Evolutionary conservation across 306 rosid species (phyloP).

Genomic region (Prosopis cineraria): DNA sequence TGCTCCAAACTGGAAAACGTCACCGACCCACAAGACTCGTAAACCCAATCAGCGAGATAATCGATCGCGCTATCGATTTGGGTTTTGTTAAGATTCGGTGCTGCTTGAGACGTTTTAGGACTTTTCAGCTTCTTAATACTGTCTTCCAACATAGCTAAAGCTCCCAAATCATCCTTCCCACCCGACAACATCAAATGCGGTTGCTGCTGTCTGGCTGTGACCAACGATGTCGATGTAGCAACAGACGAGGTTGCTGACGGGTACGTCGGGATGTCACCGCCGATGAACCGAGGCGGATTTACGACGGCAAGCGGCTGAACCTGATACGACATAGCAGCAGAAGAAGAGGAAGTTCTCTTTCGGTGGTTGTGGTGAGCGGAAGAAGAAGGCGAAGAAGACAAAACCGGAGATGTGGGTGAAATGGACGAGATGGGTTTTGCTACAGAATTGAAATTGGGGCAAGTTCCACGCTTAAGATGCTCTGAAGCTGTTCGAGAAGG

Average conservation of each 20-base stretch:
- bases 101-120: conserved; percentile 81
- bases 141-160: conserved; percentile 91
- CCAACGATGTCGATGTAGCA: conserved; percentile 13
- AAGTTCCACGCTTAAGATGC: conserved; percentile 92
- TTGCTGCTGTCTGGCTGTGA: conserved; percentile 39
- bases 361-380: conserved; percentile 52
- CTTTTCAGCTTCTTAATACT: conserved; percentile 96
- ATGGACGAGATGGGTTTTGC: conserved; percentile 77
- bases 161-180: conserved; percentile 88
- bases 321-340: conserved; percentile 44
- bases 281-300: conserved; percentile 51
- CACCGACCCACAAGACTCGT: conserved; percentile 80
- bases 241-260: not conserved
- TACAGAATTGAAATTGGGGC: conserved; percentile 76
- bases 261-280: conserved; percentile 41
- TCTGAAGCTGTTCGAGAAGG: conserved; percentile 95
- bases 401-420: conserved; percentile 51
- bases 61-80: conserved; percentile 77
- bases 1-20: conserved; percentile 78
- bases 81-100: conserved; percentile 57
- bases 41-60: conserved; percentile 82
- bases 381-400: conserved; percentile 35
- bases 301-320: conserved; percentile 52
- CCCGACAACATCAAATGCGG: conserved; percentile 84
- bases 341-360: conserved; percentile 58